phyloP scores from a whole-genome alignment of 306 rosid genomes.

The Trifolium subterraneum region DNA sequence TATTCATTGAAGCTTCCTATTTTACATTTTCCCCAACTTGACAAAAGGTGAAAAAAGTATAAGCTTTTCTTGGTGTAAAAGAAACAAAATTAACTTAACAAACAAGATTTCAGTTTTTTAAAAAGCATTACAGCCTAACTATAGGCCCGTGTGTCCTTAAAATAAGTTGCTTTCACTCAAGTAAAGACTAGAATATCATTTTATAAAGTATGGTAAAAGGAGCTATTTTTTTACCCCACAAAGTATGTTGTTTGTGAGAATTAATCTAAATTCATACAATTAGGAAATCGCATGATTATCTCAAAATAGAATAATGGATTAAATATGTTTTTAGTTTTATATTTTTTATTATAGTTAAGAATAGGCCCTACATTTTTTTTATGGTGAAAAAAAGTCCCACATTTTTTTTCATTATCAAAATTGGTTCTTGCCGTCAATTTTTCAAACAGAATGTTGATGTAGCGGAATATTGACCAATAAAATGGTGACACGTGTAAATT shows the following conservation, averaged over 20 bases:
- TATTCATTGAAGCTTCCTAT: slow-evolving; percentile 45
- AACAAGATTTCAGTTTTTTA: not conserved
- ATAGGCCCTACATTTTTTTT: no score
- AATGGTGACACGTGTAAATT: no score
- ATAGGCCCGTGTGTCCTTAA: slow-evolving; percentile 25
- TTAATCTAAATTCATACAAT: not conserved
- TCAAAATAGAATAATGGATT: no score
- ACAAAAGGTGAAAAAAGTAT: no score
- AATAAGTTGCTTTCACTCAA: slow-evolving; percentile 42
- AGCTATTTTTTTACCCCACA: not conserved
- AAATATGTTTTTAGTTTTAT: no score
- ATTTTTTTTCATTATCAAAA: no score
- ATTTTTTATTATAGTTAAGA: no score
- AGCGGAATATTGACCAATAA: no score
- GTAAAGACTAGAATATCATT: slow-evolving; percentile 33
- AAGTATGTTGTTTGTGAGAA: not conserved
- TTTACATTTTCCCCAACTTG: slow-evolving; percentile 23
- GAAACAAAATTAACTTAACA: slow-evolving; percentile 5
- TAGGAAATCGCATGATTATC: no score
- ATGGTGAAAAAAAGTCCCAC: no score
- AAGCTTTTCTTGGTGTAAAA: not conserved
- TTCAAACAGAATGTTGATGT: no score
- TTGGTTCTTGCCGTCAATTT: no score
- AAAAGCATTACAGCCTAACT: slow-evolving; percentile 27
- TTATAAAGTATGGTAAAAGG: slow-evolving; percentile 34